Conservation (phyloP, 2,329 filamentous ascomycete genomes). For the Ophiostoma novo-ulmi region DNA sequence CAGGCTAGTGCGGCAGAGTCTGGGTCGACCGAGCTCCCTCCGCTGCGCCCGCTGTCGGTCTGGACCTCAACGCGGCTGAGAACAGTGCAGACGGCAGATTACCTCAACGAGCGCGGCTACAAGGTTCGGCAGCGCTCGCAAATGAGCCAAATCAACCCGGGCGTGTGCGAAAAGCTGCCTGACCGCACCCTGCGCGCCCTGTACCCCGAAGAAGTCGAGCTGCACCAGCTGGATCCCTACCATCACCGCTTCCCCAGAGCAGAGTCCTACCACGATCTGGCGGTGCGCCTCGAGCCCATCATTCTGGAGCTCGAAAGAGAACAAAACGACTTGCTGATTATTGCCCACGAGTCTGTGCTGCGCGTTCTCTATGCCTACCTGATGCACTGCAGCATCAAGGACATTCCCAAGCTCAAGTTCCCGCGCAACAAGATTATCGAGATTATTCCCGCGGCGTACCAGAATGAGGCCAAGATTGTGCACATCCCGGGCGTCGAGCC, state of each 20-base stretch:
- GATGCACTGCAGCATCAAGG: constrained; percentile 95
- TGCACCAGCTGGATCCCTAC: constrained; percentile 92
- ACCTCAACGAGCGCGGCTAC: constrained; percentile 72
- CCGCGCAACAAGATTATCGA: constrained; percentile 97
- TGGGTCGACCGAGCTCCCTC: constrained; percentile 59
- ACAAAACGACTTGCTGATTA: constrained; percentile 95
- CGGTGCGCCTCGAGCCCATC: constrained; percentile 95
- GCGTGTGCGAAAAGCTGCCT: constrained; percentile 89
- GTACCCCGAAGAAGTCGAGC: constrained; percentile 85
- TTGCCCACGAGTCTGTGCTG: constrained; percentile 95
- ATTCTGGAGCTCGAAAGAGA: constrained; percentile 96
- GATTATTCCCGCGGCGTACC: constrained; percentile 95
- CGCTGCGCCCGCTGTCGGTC: constrained; percentile 64
- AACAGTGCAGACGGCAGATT: constrained; percentile 83
- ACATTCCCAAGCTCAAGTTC: constrained; percentile 89
- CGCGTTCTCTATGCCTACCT: constrained; percentile 95
- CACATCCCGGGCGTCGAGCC: constrained; percentile 64
- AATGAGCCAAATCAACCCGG: constrained; percentile 95
- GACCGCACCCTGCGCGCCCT: constrained; percentile 73
- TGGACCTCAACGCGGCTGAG: constrained; percentile 92
- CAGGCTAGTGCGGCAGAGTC: constrained; percentile 63
- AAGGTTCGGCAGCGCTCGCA: constrained; percentile 87
- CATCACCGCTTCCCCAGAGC: constrained; percentile 94
- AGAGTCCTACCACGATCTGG: constrained; percentile 97
- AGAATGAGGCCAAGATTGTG: constrained; percentile 90